Conservation (phyloP, 1,139 yeast species). For the Kodamaea ohmeri region DNA sequence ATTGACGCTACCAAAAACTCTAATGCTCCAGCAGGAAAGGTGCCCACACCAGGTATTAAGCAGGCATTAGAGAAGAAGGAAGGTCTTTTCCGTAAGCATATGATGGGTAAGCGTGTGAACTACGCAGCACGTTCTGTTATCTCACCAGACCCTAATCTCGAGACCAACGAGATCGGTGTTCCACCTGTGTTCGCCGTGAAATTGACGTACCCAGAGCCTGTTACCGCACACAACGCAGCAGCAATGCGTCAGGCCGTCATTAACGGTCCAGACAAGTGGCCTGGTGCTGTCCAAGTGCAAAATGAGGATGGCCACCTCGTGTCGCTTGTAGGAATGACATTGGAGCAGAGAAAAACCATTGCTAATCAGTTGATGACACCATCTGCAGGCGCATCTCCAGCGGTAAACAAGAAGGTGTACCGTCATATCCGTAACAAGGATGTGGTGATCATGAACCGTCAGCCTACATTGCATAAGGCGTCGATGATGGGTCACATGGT, state of each 20-base stretch:
- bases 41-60: slow-evolving; percentile 91
- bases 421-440: slow-evolving; percentile 94
- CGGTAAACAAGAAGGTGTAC: slow-evolving; percentile 84
- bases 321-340: slow-evolving; percentile 81
- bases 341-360: slow-evolving; percentile 92
- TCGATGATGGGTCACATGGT: slow-evolving; percentile 99
- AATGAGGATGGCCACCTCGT: slow-evolving; percentile 92
- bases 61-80: slow-evolving; percentile 98
- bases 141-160: slow-evolving; percentile 97
- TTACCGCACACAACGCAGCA: slow-evolving; percentile 87
- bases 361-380: slow-evolving; percentile 96
- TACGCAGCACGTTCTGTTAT: slow-evolving; percentile 98
- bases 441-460: slow-evolving; percentile 97
- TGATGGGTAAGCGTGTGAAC: slow-evolving; percentile 99
- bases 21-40: slow-evolving; percentile 62
- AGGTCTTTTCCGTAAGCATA: slow-evolving; percentile 96
- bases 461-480: slow-evolving; percentile 98
- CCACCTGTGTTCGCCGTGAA: slow-evolving; percentile 98
- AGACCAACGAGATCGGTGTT: slow-evolving; percentile 96
- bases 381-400: slow-evolving; percentile 42
- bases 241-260: slow-evolving; percentile 93
- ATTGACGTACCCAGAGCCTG: slow-evolving; percentile 97
- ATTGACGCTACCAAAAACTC: slow-evolving; percentile 91
- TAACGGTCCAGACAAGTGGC: slow-evolving; percentile 97
- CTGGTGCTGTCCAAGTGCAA: slow-evolving; percentile 96